These are phyloP conservation scores for Ophiobolus disseminans DNA, from an alignment of 2,329 filamentous ascomycete genomes.

Conservation along the genomic window DNA sequence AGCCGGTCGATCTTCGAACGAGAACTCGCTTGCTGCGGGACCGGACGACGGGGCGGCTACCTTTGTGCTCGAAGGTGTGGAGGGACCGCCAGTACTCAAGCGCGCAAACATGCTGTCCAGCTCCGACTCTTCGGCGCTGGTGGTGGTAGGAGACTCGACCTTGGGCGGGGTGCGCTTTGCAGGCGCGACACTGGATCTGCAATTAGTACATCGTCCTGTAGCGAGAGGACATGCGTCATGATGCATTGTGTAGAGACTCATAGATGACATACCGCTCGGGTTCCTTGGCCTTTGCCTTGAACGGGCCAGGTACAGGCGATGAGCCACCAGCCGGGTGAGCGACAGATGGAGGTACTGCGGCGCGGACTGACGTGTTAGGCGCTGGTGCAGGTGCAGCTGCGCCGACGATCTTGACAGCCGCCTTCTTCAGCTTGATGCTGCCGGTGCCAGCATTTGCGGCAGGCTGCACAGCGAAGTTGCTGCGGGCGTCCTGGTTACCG, in stretches of 20 bases:
- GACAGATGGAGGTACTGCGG: background rate
- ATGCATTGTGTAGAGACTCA: slow-evolving; percentile 3
- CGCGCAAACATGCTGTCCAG: slow-evolving; percentile 31
- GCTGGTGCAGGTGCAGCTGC: slow-evolving; percentile 13
- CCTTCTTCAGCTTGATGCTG: slow-evolving; percentile 38
- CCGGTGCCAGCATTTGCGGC: slow-evolving; percentile 13
- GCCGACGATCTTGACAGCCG: slow-evolving; percentile 34
- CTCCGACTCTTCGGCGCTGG: slow-evolving; percentile 3
- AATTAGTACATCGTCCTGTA: no score
- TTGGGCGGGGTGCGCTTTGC: background rate
- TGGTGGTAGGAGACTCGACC: slow-evolving; percentile 2
- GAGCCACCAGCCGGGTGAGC: background rate
- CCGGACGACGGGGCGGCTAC: background rate
- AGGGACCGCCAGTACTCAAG: slow-evolving; percentile 10
- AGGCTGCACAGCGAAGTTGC: slow-evolving; percentile 34
- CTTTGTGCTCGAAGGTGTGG: background rate
- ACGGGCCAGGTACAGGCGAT: slow-evolving; percentile 7
- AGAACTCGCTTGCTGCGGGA: slow-evolving; percentile 9
- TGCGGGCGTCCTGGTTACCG: background rate
- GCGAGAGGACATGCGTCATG: no score
- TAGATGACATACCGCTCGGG: slow-evolving; percentile 23
- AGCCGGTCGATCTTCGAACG: slow-evolving; percentile 4
- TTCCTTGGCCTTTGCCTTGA: slow-evolving; percentile 10
- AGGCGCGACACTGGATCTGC: background rate
- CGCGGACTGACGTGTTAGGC: background rate